Conservation (phyloP, 78 protist genomes). For the Carpediemonas membranifera region DNA sequence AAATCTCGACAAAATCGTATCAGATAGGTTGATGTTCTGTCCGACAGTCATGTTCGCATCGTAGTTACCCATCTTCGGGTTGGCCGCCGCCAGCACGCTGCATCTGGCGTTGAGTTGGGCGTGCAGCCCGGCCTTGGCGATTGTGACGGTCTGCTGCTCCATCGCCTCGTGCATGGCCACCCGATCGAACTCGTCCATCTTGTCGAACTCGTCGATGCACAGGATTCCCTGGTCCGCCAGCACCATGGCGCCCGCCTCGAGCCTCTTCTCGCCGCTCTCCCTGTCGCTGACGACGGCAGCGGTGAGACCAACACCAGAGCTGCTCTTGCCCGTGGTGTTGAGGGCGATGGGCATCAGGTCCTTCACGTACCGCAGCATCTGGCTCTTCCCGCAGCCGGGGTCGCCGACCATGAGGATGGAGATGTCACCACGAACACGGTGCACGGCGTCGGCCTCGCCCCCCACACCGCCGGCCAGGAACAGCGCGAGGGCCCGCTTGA, state of each 20-base stretch:
- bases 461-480: constrained; percentile 82
- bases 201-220: too few species aligned
- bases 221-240: constrained; percentile 78
- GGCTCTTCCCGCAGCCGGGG: constrained; percentile 91
- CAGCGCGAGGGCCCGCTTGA: constrained; percentile 87
- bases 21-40: constrained; percentile 78
- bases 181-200: constrained; percentile 65
- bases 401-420: constrained; percentile 94
- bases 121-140: constrained; percentile 97
- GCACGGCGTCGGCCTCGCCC: constrained; percentile 10
- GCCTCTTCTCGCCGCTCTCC: constrained; percentile 75
- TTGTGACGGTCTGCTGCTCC: constrained; percentile 98
- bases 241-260: constrained; percentile 66
- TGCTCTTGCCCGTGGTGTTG: constrained; percentile 95
- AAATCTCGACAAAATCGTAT: constrained; percentile 84
- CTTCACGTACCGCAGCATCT: constrained; percentile 84
- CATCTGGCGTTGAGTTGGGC: constrained; percentile 90
- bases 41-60: constrained; percentile 78
- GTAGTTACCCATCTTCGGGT: constrained; percentile 81
- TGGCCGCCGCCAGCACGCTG: constrained; percentile 96
- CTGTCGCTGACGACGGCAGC: constrained; percentile 83
- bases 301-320: constrained; percentile 94
- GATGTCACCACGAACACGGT: constrained; percentile 55
- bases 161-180: constrained; percentile 98
- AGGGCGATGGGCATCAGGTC: constrained; percentile 91